phyloP scores from a whole-genome alignment of 2,329 filamentous ascomycete species.

The Furcasterigmium furcatum region DNA sequence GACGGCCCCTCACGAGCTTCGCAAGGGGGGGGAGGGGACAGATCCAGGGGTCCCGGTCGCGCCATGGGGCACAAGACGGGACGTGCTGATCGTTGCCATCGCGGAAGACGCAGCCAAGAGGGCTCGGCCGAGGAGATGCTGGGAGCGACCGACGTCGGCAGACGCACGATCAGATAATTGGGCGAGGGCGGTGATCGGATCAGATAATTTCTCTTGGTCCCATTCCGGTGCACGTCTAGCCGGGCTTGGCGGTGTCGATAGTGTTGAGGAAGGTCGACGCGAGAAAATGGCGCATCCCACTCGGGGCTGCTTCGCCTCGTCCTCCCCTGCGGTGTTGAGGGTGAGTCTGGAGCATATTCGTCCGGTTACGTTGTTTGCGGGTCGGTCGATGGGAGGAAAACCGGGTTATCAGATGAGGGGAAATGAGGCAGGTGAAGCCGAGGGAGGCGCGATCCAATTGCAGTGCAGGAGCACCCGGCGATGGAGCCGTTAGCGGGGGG shows the following conservation, averaged over 20 bases:
- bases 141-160: too few species aligned
- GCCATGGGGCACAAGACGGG: too few species aligned
- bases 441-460: not conserved
- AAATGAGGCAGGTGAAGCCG: slow-evolving; percentile 4
- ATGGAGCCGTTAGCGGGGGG: slow-evolving; percentile 7
- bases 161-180: not conserved
- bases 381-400: too few species aligned
- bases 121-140: too few species aligned
- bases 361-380: slow-evolving; percentile 5
- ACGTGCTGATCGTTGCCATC: too few species aligned
- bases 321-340: slow-evolving; percentile 4
- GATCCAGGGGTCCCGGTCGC: too few species aligned
- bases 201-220: slow-evolving; percentile 15
- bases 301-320: slow-evolving; percentile 6
- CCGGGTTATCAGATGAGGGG: slow-evolving; percentile 3
- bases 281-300: slow-evolving; percentile 11
- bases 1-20: too few species aligned
- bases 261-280: not conserved
- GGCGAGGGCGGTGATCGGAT: slow-evolving; percentile 5
- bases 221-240: slow-evolving; percentile 2
- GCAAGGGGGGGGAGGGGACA: too few species aligned
- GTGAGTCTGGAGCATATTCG: not conserved
- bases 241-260: slow-evolving; percentile 1
- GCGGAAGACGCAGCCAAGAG: too few species aligned
- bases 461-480: not conserved